Evolutionary conservation across 495 filamentous ascomycete genomes (phyloP).

Genomic region (Annulohypoxylon nitens): DNA sequence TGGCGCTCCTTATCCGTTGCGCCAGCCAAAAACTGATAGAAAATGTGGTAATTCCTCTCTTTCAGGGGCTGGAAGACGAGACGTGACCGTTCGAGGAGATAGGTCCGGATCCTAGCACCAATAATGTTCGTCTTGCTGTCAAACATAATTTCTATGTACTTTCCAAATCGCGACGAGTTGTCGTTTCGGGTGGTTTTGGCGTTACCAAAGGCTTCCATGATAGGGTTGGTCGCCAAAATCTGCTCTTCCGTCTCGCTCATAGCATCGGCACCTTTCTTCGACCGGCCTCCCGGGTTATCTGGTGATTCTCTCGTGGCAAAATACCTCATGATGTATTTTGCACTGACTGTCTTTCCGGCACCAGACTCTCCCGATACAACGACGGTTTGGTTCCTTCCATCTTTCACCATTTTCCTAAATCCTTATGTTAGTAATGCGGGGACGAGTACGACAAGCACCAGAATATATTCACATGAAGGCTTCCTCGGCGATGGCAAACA

Average conservation of each 20-base stretch:
- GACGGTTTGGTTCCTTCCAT: slow-evolving; percentile 96
- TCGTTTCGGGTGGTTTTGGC: slow-evolving; percentile 99
- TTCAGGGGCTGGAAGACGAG: slow-evolving; percentile 98
- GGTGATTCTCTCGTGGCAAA: slow-evolving; percentile 98
- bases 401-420: slow-evolving; percentile 93
- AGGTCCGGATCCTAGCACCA: slow-evolving; percentile 95
- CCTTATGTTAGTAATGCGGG: slow-evolving; percentile 26
- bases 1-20: slow-evolving; percentile 86
- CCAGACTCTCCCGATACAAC: slow-evolving; percentile 99
- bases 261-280: slow-evolving; percentile 81
- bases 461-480: slow-evolving; percentile 85
- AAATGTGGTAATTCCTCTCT: slow-evolving; percentile 99
- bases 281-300: slow-evolving; percentile 83
- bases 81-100: slow-evolving; percentile 93
- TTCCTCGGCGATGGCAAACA: slow-evolving; percentile 99
- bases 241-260: slow-evolving; percentile 99
- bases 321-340: slow-evolving; percentile 99
- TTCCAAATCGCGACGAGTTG: slow-evolving; percentile 98
- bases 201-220: slow-evolving; percentile 99
- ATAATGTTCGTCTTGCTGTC: slow-evolving; percentile 96
- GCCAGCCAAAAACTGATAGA: slow-evolving; percentile 97
- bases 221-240: slow-evolving; percentile 97
- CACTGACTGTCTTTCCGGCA: slow-evolving; percentile 98
- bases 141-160: slow-evolving; percentile 99
- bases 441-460: slow-evolving; percentile 8